Conservation (phyloP, 768 basidiomycete species). For the Mycena leptocephala region DNA sequence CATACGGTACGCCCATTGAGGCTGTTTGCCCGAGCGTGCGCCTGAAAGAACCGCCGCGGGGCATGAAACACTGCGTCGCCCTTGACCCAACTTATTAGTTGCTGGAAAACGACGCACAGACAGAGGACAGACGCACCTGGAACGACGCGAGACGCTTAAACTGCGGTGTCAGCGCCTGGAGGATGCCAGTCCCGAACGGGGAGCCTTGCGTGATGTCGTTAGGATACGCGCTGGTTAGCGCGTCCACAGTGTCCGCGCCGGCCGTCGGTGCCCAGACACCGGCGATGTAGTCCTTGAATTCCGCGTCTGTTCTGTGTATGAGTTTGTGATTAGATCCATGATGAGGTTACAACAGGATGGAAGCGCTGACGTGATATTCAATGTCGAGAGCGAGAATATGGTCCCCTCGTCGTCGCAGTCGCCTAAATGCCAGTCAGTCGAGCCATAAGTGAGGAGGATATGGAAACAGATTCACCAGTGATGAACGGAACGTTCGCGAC, state of each 20-base stretch:
- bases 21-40: constrained; percentile 54
- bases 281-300: constrained; percentile 33
- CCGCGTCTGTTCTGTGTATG: constrained; percentile 30
- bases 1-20: constrained; percentile 54
- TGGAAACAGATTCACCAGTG: constrained; percentile 53
- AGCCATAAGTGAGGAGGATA: background rate
- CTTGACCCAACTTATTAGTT: too few relatives aligned
- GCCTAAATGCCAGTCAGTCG: constrained; percentile 43
- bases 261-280: constrained; percentile 39
- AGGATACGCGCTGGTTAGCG: constrained; percentile 53
- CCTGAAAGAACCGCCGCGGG: constrained; percentile 65
- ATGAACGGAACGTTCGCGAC: constrained; percentile 67
- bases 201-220: constrained; percentile 49
- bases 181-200: background rate
- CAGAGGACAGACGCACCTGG: constrained; percentile 33
- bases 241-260: constrained; percentile 33
- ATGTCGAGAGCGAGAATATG: constrained; percentile 60
- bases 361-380: constrained; percentile 63
- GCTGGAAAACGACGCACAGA: background rate
- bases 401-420: constrained; percentile 76
- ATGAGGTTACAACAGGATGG: background rate
- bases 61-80: constrained; percentile 53
- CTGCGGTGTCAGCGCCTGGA: constrained; percentile 61
- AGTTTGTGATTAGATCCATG: background rate
- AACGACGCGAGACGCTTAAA: constrained; percentile 68